Evolutionary conservation across 805 yeast species (phyloP).

Genomic region (Sugiyamaella americana): DNA sequence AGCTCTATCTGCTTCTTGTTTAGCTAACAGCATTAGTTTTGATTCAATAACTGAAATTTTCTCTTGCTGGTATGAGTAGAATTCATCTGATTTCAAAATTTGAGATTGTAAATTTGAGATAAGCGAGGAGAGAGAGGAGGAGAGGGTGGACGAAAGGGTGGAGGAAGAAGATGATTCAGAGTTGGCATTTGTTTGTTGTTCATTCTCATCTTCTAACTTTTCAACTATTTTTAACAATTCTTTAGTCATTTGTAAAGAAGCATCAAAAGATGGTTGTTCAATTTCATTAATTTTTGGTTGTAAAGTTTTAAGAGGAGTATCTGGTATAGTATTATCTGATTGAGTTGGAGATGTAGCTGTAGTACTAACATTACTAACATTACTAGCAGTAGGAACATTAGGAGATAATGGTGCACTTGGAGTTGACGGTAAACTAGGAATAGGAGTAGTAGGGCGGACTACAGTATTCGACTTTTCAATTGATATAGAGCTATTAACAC

Average conservation of each 20-base stretch:
- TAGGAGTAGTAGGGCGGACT: not conserved
- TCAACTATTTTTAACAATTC: not conserved
- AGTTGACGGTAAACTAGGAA: not conserved
- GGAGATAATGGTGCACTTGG: not conserved
- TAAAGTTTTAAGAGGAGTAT: not conserved
- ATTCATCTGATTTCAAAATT: not conserved
- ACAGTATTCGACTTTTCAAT: not conserved
- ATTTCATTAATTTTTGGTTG: not conserved
- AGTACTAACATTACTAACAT: not conserved
- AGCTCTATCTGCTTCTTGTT: constrained; percentile 23
- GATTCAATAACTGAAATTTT: constrained; percentile 5
- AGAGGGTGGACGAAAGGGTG: not conserved
- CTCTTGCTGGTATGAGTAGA: constrained; percentile 4
- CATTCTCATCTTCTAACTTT: not conserved
- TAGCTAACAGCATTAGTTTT: constrained; percentile 28
- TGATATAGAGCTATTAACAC: too few species aligned
- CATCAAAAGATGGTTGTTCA: not conserved
- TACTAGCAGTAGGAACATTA: not conserved
- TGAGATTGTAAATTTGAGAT: not conserved
- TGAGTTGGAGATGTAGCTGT: not conserved
- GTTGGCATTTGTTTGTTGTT: not conserved
- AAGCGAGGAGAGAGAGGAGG: not conserved
- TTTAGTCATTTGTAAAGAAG: not conserved
- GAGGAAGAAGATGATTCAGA: not conserved
- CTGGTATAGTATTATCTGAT: too few species aligned